A percentile compares a stretch with the other conserved stretches of the same genome.
Conservation (phyloP, 73 alveolate genomes). For the Symbiodinium pilosum region DNA sequence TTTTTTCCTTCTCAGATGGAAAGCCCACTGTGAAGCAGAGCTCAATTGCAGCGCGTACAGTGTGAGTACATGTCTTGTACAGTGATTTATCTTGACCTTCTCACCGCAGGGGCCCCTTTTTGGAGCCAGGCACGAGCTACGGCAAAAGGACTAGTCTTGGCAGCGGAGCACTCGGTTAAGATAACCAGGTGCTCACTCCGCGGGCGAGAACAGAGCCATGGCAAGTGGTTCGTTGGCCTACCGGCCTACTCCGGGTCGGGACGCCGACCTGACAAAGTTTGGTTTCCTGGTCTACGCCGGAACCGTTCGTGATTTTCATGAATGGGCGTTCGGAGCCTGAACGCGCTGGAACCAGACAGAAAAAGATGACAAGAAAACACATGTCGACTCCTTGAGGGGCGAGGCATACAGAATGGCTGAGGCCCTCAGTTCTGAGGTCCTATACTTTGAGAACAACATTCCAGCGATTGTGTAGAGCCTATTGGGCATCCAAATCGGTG, state of each 20-base stretch:
- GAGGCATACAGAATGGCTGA: background rate
- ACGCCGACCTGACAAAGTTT: background rate
- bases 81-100: background rate
- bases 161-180: background rate
- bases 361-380: background rate
- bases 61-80: no score
- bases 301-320: background rate
- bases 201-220: background rate
- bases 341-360: background rate
- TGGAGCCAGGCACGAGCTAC: background rate
- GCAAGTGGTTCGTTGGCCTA: background rate
- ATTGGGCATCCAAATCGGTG: background rate
- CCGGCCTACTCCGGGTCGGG: background rate
- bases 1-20: no score
- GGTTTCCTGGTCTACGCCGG: background rate
- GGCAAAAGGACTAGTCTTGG: background rate
- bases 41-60: no score
- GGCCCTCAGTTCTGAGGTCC: background rate
- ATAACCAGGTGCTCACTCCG: background rate
- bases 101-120: slow-evolving; percentile 2
- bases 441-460: background rate
- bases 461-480: no score
- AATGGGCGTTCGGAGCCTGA: background rate
- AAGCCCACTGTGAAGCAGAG: no score
- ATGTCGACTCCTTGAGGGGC: background rate